Percentiles rank a stretch among this genome's conserved stretches.
Conservation (phyloP, 2,329 filamentous ascomycete species). For the Dactylellina parvicollis region DNA sequence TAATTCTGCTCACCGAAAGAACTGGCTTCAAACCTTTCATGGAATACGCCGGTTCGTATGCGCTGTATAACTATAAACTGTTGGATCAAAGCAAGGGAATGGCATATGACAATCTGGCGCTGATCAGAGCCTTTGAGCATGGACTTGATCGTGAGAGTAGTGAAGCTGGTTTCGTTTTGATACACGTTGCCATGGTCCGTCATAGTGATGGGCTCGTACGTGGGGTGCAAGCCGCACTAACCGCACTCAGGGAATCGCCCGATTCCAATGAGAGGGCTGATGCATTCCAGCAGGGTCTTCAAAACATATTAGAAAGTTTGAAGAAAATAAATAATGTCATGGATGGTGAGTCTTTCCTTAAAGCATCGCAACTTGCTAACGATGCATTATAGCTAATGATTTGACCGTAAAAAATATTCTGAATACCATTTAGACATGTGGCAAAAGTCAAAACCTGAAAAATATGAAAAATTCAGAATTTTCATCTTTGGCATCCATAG, state of each 20-base stretch:
- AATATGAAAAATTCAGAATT: constrained; percentile 90
- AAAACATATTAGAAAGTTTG: constrained; percentile 66
- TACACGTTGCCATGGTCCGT: constrained; percentile 94
- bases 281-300: constrained; percentile 65
- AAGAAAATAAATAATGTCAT: constrained; percentile 69
- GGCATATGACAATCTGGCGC: constrained; percentile 75
- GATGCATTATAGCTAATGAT: neutral
- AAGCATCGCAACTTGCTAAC: neutral
- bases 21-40: constrained; percentile 88
- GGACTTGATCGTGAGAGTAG: constrained; percentile 87
- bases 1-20: constrained; percentile 60
- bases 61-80: constrained; percentile 74
- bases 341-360: constrained; percentile 65
- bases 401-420: neutral
- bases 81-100: constrained; percentile 69
- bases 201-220: constrained; percentile 80
- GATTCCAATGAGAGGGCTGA: constrained; percentile 55
- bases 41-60: constrained; percentile 79
- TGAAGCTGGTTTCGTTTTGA: constrained; percentile 94
- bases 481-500: constrained; percentile 97
- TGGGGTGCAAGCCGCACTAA: constrained; percentile 68
- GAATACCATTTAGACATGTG: constrained; percentile 74
- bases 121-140: constrained; percentile 90
- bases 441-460: constrained; percentile 81
- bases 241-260: constrained; percentile 63